Conservation (phyloP, 2,329 filamentous ascomycete genomes). For the Penicillium brasilianum region DNA sequence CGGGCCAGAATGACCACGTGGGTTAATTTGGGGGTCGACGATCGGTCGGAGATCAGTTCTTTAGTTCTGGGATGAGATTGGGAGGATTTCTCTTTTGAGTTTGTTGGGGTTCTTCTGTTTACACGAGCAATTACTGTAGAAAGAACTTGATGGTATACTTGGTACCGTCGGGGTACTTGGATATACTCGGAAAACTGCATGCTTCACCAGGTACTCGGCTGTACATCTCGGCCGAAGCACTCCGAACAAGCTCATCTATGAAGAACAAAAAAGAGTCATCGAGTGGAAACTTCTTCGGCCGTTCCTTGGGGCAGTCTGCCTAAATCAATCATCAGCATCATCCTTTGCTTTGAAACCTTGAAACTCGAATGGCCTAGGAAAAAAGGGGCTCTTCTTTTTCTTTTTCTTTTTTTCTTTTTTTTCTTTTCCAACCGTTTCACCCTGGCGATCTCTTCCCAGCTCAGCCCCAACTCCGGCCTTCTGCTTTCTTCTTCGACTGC, state of each 20-base stretch:
- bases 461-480: conserved; percentile 30
- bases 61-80: not conserved
- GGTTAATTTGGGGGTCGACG: conserved; percentile 2
- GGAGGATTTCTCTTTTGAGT: not conserved
- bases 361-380: conserved; percentile 19
- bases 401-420: not conserved
- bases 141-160: too few relatives aligned
- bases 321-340: too few relatives aligned
- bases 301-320: conserved; percentile 8
- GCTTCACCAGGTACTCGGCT: too few relatives aligned
- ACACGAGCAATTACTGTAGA: too few relatives aligned
- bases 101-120: not conserved
- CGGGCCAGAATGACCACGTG: conserved; percentile 3
- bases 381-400: conserved; percentile 18
- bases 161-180: too few relatives aligned
- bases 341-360: conserved; percentile 26
- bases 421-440: conserved; percentile 21
- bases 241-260: too few relatives aligned
- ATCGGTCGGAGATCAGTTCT: not conserved
- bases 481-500: conserved; percentile 8
- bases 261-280: not conserved
- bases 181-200: too few relatives aligned
- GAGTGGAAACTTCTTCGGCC: conserved; percentile 16
- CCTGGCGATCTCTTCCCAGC: conserved; percentile 33
- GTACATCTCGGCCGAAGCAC: not conserved